These are phyloP conservation scores for Tritrichomonas musculus DNA, from an alignment of 208 protist species.

Conservation along the genomic window DNA sequence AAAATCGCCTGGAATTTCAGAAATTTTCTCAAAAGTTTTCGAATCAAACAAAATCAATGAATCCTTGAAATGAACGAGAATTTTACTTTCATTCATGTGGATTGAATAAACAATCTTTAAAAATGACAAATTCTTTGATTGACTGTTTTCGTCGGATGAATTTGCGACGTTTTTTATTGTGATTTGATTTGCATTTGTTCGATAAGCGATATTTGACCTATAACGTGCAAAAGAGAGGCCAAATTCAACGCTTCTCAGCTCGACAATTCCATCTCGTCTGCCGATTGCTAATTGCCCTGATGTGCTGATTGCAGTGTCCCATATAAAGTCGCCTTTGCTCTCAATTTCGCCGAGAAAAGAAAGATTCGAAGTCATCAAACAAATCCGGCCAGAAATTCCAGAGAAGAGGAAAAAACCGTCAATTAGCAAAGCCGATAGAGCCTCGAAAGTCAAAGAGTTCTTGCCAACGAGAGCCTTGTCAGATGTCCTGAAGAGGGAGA, in stretches of 20 bases:
- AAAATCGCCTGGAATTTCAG: neutral
- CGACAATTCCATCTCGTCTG: neutral
- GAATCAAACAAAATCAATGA: neutral
- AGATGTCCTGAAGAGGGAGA: neutral
- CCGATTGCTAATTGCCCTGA: neutral
- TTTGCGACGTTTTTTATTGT: neutral
- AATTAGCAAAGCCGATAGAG: neutral
- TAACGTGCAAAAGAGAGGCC: neutral
- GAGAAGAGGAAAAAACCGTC: neutral
- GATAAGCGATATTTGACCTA: neutral
- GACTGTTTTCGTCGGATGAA: too few species aligned
- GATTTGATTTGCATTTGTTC: neutral
- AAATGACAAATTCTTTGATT: conserved; percentile 21
- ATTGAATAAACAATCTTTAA: neutral
- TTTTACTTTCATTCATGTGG: neutral
- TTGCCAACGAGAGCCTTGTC: conserved; percentile 13
- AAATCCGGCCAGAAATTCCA: neutral
- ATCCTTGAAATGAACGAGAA: conserved; percentile 25
- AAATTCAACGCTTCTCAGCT: neutral
- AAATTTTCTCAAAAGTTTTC: neutral
- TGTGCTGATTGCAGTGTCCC: neutral
- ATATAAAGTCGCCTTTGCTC: neutral
- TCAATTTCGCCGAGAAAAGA: conserved; percentile 12
- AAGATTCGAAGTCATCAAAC: neutral
- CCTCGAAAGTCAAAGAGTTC: neutral